Evolutionary conservation across 2,329 filamentous ascomycete genomes (phyloP), one percentile per base, ranked within the genome.

Genomic region (Sporothrix variecibatus): DNA sequence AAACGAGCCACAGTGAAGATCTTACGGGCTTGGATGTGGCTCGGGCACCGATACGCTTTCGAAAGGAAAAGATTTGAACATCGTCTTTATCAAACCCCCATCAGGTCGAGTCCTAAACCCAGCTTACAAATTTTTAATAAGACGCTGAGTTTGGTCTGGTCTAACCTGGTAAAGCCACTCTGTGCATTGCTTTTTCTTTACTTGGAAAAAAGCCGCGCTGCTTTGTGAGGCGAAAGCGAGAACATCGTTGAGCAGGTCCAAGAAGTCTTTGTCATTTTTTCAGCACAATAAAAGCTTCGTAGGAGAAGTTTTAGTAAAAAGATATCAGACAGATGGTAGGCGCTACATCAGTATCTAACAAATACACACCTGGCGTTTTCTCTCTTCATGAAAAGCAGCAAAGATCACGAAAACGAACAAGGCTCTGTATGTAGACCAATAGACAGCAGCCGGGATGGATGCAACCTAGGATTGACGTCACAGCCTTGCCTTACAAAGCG

Each of bases 401-500:
- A 20, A 5, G 43, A 49, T 15, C 3, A 6, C 12, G n/a, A n/a
- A n/a, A 49, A 6, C 43, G 40, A 12, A 28, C 23, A 56, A 23
- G 26, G 26, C 26, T 23, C 11, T 26, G 23, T 23, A 26, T 9
- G 58, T 34, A 26, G 43, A 67, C 38, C 23, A 17, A 67, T 11
- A 43, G 23, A 26, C 62, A 46, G 9, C 9, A 17, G 17, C 43
- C 31, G 1, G 40, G 17, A n/a, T 5, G 49, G 31, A 68, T 68
- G 65, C 46, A 53, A 53, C 46, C 67, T 26, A 68, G 26, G 67
- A 56, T 56, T 46, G 46, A 53, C 15, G 46, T 26, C 20, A 7
- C 67, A 69, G 67, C 67, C 67, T 69, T 11, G 67, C 46, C 46
- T 56, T 46, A 69, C 5, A 51, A 26, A 26, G 67, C 67, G 46